These are phyloP conservation scores for Cladosporium sp. DNA, from an alignment of 2,329 filamentous ascomycete species.

Conservation along the genomic window DNA sequence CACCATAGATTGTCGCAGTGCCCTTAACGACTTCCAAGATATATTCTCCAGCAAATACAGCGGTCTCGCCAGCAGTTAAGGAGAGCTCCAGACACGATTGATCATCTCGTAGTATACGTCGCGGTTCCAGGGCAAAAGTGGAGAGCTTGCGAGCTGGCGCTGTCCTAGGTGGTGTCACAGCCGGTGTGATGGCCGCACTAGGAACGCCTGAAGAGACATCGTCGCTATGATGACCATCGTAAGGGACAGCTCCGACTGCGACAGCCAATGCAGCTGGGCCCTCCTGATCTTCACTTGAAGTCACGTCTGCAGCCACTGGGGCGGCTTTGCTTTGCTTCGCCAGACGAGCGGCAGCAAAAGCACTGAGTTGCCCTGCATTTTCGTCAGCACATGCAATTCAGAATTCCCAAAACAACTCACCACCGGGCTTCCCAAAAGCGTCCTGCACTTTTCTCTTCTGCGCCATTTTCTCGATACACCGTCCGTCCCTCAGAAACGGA, in stretches of 20 bases:
- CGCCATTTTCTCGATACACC: conserved; percentile 17
- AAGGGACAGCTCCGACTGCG: conserved; percentile 17
- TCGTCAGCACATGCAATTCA: neutral
- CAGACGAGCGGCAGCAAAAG: conserved; percentile 26
- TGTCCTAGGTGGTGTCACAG: conserved; percentile 1
- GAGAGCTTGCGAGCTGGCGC: conserved; percentile 13
- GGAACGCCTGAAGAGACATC: conserved; percentile 1
- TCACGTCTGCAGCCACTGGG: neutral
- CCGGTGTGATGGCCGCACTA: conserved; percentile 6
- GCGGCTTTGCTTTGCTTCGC: conserved; percentile 15
- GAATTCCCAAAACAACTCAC: conserved; percentile 2
- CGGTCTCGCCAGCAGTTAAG: conserved; percentile 27
- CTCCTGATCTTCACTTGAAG: neutral
- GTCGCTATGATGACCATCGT: conserved; percentile 16
- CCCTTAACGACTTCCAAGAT: conserved; percentile 57
- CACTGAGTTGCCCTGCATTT: conserved; percentile 24
- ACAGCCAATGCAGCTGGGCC: conserved; percentile 9
- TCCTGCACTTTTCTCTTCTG: conserved; percentile 30
- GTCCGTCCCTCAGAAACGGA: conserved; percentile 2
- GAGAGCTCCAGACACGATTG: conserved; percentile 16
- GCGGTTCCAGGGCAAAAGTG: conserved; percentile 9
- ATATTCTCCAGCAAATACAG: conserved; percentile 56
- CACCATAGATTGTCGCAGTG: conserved; percentile 59
- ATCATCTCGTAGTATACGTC: conserved; percentile 16
- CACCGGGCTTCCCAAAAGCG: conserved; percentile 23